phyloP scores from a whole-genome alignment of 805 yeast species.

The Brettanomyces sp. region DNA sequence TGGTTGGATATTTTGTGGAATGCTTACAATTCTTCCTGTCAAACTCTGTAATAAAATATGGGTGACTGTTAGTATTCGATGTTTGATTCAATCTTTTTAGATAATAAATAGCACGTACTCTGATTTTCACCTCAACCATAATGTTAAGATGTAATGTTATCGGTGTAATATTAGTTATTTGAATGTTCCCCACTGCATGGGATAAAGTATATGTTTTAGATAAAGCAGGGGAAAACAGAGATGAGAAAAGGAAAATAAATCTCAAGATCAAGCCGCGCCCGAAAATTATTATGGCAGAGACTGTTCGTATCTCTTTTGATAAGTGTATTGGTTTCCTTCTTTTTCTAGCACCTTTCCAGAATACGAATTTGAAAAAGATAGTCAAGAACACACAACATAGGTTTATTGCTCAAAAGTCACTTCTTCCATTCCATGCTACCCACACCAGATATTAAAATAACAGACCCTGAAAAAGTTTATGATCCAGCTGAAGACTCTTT shows the following conservation, averaged over 20 bases:
- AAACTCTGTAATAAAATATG: slow-evolving; percentile 35
- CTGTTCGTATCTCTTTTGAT: no score
- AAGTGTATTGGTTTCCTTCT: no score
- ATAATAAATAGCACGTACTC: slow-evolving; percentile 15
- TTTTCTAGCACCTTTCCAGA: no score
- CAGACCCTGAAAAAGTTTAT: slow-evolving; percentile 67
- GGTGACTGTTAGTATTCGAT: not conserved
- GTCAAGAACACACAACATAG: no score
- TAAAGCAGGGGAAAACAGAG: no score
- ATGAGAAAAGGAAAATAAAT: no score
- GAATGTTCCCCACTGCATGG: no score
- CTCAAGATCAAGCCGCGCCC: no score
- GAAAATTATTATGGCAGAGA: no score
- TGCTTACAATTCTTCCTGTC: slow-evolving; percentile 65
- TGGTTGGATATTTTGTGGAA: not conserved
- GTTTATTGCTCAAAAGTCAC: not conserved
- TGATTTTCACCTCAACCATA: slow-evolving; percentile 23
- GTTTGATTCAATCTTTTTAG: not conserved
- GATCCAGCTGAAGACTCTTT: slow-evolving; percentile 95
- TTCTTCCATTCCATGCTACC: slow-evolving; percentile 49
- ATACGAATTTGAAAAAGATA: no score
- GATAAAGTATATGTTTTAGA: no score
- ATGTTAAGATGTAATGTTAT: not conserved
- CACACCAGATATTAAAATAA: slow-evolving; percentile 54
- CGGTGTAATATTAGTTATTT: no score